Conservation (phyloP, 1,139 yeast genomes). For the Meyerozyma guilliermondii region DNA sequence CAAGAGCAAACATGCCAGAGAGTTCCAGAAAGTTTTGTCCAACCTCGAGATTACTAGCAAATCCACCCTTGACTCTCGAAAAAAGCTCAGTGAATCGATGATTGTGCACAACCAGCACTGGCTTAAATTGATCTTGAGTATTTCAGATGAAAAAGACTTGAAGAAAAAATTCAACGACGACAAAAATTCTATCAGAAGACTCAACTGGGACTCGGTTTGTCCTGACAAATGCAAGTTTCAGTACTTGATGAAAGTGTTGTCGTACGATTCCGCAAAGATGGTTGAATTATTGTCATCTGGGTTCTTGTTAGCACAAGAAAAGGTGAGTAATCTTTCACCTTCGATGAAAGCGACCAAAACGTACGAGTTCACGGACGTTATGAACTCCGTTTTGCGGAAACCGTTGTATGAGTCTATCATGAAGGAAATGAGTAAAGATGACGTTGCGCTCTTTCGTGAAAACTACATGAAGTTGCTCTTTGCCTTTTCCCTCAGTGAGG, state of each 20-base stretch:
- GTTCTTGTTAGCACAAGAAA: slow-evolving; percentile 17
- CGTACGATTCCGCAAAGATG: slow-evolving; percentile 14
- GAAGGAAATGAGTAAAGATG: slow-evolving; percentile 12
- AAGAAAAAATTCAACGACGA: slow-evolving; percentile 23
- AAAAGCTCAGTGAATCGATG: slow-evolving; percentile 7
- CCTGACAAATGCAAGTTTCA: slow-evolving; percentile 24
- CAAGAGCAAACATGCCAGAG: slow-evolving; percentile 34
- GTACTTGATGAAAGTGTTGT: slow-evolving; percentile 25
- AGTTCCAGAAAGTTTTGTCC: slow-evolving; percentile 30
- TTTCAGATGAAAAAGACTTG: slow-evolving; percentile 18
- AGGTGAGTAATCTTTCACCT: slow-evolving; percentile 20
- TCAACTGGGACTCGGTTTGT: slow-evolving; percentile 38
- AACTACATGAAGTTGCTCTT: slow-evolving; percentile 30
- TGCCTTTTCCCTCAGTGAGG: slow-evolving; percentile 28
- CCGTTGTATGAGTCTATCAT: slow-evolving; percentile 29
- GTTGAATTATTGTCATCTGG: slow-evolving; percentile 9
- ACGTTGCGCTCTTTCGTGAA: slow-evolving; percentile 11
- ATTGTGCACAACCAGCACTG: slow-evolving; percentile 23
- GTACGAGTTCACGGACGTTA: slow-evolving; percentile 27
- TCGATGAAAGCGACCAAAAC: slow-evolving; percentile 29
- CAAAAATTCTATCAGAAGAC: slow-evolving; percentile 27
- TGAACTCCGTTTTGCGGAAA: slow-evolving; percentile 19
- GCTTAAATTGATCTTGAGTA: slow-evolving; percentile 18
- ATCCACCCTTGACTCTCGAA: slow-evolving; percentile 16
- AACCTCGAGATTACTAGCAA: slow-evolving; percentile 27